These are phyloP conservation scores for Suillus fuscotomentosus DNA, from an alignment of 768 basidiomycete genomes.

Conservation along the genomic window DNA sequence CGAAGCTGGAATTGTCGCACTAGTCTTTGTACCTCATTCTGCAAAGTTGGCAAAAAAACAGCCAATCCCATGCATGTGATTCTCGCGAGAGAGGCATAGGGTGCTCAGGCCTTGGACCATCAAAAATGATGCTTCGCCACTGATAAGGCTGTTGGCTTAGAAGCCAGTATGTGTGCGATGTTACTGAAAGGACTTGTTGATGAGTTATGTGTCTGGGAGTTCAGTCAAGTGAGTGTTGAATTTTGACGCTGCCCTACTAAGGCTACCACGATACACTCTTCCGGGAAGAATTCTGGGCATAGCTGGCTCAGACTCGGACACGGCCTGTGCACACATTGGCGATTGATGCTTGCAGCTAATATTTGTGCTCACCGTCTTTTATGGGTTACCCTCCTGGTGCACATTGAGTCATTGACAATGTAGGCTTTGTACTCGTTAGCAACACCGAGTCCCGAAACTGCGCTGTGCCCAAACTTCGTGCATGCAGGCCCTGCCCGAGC, in stretches of 20 bases:
- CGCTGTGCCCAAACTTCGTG: background rate
- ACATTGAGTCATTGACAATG: background rate
- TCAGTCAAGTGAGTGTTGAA: background rate
- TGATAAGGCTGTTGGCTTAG: constrained; percentile 8
- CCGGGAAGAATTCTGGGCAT: background rate
- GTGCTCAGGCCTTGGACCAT: constrained; percentile 13
- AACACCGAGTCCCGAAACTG: background rate
- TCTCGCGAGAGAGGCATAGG: background rate
- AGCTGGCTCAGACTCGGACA: background rate
- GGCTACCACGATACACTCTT: too few species aligned
- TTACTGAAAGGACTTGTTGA: background rate
- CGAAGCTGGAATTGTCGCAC: background rate
- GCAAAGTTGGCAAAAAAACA: too few species aligned
- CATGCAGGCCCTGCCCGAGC: background rate
- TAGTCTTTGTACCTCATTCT: too few species aligned
- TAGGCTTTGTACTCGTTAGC: background rate
- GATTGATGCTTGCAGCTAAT: background rate
- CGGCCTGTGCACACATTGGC: background rate
- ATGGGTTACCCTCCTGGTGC: background rate
- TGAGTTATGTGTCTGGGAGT: background rate
- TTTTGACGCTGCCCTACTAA: background rate
- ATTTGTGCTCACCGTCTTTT: background rate
- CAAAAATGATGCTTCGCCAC: constrained; percentile 15
- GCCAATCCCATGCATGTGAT: too few species aligned
- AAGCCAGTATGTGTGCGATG: background rate